A percentile compares a stretch with the other conserved stretches of the same genome.
Evolutionary conservation across 2,329 filamentous ascomycete genomes (phyloP).

Genomic region (Phaeomoniella chlamydospora): DNA sequence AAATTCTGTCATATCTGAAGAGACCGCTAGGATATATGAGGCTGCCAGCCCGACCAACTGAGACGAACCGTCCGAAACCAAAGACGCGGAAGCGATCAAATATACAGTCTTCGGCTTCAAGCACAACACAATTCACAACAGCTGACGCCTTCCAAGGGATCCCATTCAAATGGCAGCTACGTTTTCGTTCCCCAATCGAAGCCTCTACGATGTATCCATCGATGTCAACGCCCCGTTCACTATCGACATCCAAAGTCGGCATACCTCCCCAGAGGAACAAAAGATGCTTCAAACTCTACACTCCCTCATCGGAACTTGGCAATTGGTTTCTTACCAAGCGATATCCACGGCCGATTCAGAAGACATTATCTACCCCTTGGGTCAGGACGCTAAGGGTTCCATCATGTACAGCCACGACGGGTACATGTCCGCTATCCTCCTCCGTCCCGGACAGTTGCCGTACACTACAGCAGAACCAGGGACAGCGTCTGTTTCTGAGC

Average conservation of each 20-base stretch:
- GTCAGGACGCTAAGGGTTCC: constrained; percentile 3
- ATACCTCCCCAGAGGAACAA: not conserved
- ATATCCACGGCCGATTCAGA: constrained; percentile 1
- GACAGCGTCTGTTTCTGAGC: not conserved
- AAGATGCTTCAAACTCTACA: not conserved
- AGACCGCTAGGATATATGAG: no score
- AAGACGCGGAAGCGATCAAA: no score
- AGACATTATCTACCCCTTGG: constrained; percentile 3
- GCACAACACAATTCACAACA: no score
- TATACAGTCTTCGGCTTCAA: no score
- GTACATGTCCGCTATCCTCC: constrained; percentile 6
- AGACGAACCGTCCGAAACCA: no score
- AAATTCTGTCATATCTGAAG: no score
- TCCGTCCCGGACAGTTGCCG: constrained; percentile 3
- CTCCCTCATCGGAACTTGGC: constrained; percentile 1
- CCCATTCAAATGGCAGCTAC: no score
- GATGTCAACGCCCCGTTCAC: constrained; percentile 1
- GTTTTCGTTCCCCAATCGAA: not conserved
- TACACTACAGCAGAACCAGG: constrained; percentile 1
- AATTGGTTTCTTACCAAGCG: not conserved
- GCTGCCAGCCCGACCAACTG: no score
- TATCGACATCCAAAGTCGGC: not conserved
- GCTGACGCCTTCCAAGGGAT: no score
- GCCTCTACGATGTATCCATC: constrained; percentile 1
- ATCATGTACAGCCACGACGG: constrained; percentile 6